A percentile compares a stretch with the other conserved stretches of the same genome.
phyloP scores from a whole-genome alignment of 164 flowering plant genomes.

The Taxillus chinensis region DNA sequence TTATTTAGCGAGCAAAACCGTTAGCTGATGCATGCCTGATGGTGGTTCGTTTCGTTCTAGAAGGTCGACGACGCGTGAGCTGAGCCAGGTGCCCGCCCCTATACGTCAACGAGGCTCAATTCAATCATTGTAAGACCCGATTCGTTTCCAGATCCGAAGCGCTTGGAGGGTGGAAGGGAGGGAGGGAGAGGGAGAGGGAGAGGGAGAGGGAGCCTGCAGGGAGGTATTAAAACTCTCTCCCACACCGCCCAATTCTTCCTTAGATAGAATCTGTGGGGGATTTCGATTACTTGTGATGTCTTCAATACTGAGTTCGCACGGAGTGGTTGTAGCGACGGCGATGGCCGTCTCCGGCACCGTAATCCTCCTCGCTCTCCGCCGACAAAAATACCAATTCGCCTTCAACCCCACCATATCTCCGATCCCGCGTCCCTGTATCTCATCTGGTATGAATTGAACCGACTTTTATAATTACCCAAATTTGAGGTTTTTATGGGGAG shows the following conservation, averaged over 20 bases:
- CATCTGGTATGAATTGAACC: slow-evolving; percentile 33
- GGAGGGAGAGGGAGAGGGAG: background rate
- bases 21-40: no score
- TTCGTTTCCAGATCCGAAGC: no score
- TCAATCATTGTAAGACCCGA: no score
- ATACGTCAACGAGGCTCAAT: no score
- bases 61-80: no score
- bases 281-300: slow-evolving; percentile 24
- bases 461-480: background rate
- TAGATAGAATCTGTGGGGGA: no score
- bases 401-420: slow-evolving; percentile 8
- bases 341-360: slow-evolving; percentile 71
- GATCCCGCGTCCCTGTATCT: slow-evolving; percentile 40
- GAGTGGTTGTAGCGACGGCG: slow-evolving; percentile 61
- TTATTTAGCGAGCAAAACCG: no score
- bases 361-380: slow-evolving; percentile 44
- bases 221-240: no score
- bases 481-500: slow-evolving; percentile 2
- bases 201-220: background rate
- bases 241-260: no score
- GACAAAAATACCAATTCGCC: slow-evolving; percentile 28
- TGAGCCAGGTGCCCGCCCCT: no score
- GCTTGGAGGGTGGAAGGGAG: background rate
- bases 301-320: slow-evolving; percentile 44
- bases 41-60: no score